Conservation (phyloP, 2,329 filamentous ascomycete genomes). For the Cryphonectria nitschkei region DNA sequence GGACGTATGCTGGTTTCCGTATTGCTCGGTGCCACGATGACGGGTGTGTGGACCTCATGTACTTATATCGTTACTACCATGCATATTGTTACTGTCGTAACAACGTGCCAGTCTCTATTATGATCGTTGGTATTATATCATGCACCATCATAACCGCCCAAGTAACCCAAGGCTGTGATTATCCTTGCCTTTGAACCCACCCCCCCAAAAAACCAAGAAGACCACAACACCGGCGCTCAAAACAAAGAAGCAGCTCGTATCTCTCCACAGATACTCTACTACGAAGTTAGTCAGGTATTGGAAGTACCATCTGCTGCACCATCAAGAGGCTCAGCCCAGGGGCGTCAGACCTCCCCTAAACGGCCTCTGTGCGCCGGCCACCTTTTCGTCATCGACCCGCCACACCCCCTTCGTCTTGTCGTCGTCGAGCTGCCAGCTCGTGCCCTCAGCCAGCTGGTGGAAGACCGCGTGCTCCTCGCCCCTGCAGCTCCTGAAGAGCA, state of each 20-base stretch:
- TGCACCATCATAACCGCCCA: not conserved
- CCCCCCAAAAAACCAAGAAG: not conserved
- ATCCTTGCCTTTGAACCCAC: not conserved
- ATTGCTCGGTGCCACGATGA: not conserved
- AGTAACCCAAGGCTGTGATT: not conserved
- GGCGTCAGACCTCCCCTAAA: slow-evolving; percentile 41
- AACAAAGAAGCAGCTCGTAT: not conserved
- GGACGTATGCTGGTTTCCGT: not conserved
- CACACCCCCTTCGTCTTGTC: slow-evolving; percentile 46
- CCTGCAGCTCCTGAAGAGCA: slow-evolving; percentile 39
- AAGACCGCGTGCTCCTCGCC: slow-evolving; percentile 39
- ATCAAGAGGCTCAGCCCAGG: slow-evolving; percentile 30
- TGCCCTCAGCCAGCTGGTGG: slow-evolving; percentile 37
- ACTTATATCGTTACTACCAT: not conserved
- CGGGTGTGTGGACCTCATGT: not conserved
- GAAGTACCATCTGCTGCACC: not conserved
- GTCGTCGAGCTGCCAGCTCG: slow-evolving; percentile 37
- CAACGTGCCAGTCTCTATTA: not conserved
- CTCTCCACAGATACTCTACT: not conserved
- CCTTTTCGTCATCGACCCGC: slow-evolving; percentile 37
- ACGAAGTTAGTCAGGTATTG: not conserved
- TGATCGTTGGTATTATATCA: not conserved
- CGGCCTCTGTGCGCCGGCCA: slow-evolving; percentile 36
- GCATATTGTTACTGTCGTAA: not conserved
- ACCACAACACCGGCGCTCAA: slow-evolving; percentile 32